Conservation (phyloP, 768 basidiomycete genomes). For the Panaeolus cyanescens region DNA sequence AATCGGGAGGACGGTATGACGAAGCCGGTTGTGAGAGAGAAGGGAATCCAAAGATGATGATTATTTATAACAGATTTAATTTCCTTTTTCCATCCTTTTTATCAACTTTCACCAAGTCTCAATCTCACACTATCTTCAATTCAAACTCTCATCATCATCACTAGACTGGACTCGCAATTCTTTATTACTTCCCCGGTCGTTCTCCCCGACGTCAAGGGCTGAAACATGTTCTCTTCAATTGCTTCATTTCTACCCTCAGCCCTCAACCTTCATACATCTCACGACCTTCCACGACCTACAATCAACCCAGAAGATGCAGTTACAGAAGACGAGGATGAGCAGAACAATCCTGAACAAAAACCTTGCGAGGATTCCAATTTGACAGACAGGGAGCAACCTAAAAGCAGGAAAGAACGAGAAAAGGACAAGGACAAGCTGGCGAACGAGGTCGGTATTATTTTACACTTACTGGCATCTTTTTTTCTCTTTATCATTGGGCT, state of each 20-base stretch:
- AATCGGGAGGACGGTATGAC: background rate
- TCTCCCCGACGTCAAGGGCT: background rate
- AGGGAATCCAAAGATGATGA: background rate
- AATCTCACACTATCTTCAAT: background rate
- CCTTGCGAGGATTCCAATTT: conserved; percentile 9
- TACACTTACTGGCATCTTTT: background rate
- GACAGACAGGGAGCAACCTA: conserved; percentile 11
- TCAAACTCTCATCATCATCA: background rate
- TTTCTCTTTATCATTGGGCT: background rate
- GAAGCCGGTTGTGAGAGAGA: background rate
- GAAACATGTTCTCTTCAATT: conserved; percentile 51
- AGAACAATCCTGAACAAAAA: conserved; percentile 13
- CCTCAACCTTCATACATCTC: conserved; percentile 34
- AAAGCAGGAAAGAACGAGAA: conserved; percentile 8
- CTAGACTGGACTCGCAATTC: background rate
- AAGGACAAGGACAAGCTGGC: conserved; percentile 27
- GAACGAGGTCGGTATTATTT: conserved; percentile 27
- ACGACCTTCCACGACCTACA: conserved; percentile 20
- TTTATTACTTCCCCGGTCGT: background rate
- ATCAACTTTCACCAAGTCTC: conserved; percentile 6
- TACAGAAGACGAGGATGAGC: conserved; percentile 35
- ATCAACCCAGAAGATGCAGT: conserved; percentile 22
- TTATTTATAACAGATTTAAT: background rate
- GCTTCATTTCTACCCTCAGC: conserved; percentile 51
- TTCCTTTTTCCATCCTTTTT: conserved; percentile 7